Evolutionary conservation across 2,329 filamentous ascomycete species (phyloP).

Genomic region (Nectriaceae sp.): DNA sequence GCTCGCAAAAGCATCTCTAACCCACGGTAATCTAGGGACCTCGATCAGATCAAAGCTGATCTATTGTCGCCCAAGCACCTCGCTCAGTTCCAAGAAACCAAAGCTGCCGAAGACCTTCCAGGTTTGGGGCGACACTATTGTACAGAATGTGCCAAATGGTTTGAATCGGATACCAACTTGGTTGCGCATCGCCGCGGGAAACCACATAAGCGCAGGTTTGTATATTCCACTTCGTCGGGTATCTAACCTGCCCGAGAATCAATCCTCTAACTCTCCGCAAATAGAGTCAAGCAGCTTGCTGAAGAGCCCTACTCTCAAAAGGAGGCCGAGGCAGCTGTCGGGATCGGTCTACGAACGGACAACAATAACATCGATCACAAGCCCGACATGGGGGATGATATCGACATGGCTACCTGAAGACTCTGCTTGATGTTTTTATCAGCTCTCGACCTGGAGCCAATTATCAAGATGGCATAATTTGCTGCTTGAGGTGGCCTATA

Average conservation of each 20-base stretch:
- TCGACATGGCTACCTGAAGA: slow-evolving; percentile 37
- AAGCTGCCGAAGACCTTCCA: slow-evolving; percentile 83
- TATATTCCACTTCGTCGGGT: slow-evolving; percentile 8
- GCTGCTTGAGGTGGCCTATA: not conserved
- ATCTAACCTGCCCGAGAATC: slow-evolving; percentile 3
- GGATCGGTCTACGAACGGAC: slow-evolving; percentile 61
- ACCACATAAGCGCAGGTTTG: slow-evolving; percentile 82
- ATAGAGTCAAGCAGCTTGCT: slow-evolving; percentile 77
- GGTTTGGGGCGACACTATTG: slow-evolving; percentile 87
- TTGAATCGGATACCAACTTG: slow-evolving; percentile 80
- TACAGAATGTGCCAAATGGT: slow-evolving; percentile 93
- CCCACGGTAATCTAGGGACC: slow-evolving; percentile 60
- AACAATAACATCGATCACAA: slow-evolving; percentile 45
- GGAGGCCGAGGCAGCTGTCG: slow-evolving; percentile 79
- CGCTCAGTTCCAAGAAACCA: slow-evolving; percentile 73
- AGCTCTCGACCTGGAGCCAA: not conserved
- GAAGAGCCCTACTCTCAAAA: slow-evolving; percentile 87
- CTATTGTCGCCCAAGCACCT: slow-evolving; percentile 79
- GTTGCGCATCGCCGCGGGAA: slow-evolving; percentile 80
- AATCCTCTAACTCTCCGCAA: slow-evolving; percentile 24
- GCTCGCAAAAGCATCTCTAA: not conserved
- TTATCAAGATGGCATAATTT: not conserved
- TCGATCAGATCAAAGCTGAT: slow-evolving; percentile 91
- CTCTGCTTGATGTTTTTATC: slow-evolving; percentile 4
- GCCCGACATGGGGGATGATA: slow-evolving; percentile 24